Conservation (phyloP, 805 yeast species). For the Kodamaea jinghongensis region DNA sequence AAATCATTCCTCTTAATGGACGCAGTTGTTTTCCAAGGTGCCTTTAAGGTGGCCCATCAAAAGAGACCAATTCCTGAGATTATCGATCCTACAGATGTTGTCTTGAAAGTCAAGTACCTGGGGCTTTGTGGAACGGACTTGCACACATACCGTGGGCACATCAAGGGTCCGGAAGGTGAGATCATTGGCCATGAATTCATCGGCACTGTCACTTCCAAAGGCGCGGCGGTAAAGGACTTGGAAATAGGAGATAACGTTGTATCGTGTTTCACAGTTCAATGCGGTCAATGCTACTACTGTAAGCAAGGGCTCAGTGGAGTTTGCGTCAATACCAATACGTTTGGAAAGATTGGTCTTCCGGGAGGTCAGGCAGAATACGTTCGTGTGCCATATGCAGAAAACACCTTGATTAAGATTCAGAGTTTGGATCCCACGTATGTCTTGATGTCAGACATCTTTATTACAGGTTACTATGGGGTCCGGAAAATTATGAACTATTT, state of each 20-base stretch:
- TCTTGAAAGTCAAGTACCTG: conserved; percentile 45
- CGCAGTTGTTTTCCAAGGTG: conserved; percentile 49
- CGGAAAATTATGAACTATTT: conserved; percentile 45
- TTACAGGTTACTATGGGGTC: conserved; percentile 61
- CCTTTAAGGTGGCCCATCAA: conserved; percentile 39
- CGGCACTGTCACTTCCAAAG: conserved; percentile 43
- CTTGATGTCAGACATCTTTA: conserved; percentile 62
- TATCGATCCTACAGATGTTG: conserved; percentile 38
- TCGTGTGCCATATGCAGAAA: conserved; percentile 55
- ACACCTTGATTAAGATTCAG: conserved; percentile 48
- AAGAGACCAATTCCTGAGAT: conserved; percentile 40
- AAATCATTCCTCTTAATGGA: conserved; percentile 31
- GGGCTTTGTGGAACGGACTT: conserved; percentile 57
- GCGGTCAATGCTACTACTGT: conserved; percentile 62
- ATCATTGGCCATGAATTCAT: conserved; percentile 54
- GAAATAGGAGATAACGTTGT: conserved; percentile 47
- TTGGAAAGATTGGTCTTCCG: conserved; percentile 54
- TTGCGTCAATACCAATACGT: conserved; percentile 53
- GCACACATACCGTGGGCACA: conserved; percentile 54
- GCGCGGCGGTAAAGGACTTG: conserved; percentile 29
- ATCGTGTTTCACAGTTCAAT: conserved; percentile 51
- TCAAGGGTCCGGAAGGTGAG: conserved; percentile 35
- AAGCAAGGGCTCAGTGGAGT: conserved; percentile 52
- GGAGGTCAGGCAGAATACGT: conserved; percentile 67
- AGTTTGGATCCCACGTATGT: conserved; percentile 42